phyloP scores from a whole-genome alignment of 1,284 basidiomycete species.

The Pascua sp. region DNA sequence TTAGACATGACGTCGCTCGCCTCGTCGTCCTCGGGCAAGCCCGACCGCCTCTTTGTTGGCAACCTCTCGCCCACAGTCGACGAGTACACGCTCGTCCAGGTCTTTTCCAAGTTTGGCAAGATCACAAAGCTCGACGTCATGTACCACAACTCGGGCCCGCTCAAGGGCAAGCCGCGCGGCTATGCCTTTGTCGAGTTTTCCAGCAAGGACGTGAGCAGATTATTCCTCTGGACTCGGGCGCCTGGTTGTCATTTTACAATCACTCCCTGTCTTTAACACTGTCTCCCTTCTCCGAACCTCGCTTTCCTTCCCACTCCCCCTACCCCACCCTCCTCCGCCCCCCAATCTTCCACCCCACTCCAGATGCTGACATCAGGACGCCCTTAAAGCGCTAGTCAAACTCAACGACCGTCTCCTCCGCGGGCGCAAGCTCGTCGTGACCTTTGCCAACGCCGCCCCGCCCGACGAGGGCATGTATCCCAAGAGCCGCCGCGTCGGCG shows the following conservation, averaged over 20 bases:
- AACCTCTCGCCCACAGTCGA: conserved; percentile 84
- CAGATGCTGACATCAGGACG: conserved; percentile 61
- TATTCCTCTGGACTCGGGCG: conserved; percentile 2
- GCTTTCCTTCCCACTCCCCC: no score
- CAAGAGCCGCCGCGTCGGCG: conserved; percentile 31
- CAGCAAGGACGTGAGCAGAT: conserved; percentile 66
- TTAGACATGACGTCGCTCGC: neutral
- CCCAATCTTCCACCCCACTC: no score
- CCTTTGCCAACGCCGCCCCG: conserved; percentile 69
- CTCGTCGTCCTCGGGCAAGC: conserved; percentile 27
- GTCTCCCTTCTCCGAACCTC: no score
- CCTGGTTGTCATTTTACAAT: neutral
- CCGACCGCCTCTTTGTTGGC: conserved; percentile 74
- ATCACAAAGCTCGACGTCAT: conserved; percentile 88
- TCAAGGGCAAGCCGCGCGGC: conserved; percentile 87
- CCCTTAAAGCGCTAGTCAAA: conserved; percentile 68
- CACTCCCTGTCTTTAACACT: neutral
- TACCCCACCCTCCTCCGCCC: no score
- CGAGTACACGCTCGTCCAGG: conserved; percentile 84
- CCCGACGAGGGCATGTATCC: conserved; percentile 11
- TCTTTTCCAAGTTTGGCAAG: conserved; percentile 88
- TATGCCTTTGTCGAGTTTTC: conserved; percentile 91
- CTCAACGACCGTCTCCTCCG: conserved; percentile 77
- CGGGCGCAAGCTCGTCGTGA: conserved; percentile 82
- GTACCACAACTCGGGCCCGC: conserved; percentile 85